phyloP scores from a whole-genome alignment of 768 basidiomycete species.

The Boletus pseudopeckii region DNA sequence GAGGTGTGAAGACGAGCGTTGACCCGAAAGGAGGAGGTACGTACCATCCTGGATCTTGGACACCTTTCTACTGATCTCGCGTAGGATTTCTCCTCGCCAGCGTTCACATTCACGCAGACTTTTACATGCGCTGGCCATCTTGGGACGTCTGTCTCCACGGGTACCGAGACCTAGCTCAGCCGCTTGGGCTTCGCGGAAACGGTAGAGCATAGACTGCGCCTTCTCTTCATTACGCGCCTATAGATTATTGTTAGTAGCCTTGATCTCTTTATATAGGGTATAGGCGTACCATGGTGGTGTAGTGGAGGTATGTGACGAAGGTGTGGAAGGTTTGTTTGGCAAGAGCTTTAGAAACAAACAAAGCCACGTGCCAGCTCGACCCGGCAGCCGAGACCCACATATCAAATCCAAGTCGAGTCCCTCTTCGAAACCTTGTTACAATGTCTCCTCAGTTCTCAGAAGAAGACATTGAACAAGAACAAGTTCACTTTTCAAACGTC shows the following conservation, averaged over 20 bases:
- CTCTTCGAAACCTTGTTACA: neutral
- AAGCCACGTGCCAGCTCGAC: slow-evolving; percentile 16
- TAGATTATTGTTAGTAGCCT: neutral
- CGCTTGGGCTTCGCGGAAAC: slow-evolving; percentile 95
- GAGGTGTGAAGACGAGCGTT: neutral
- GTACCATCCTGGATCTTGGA: slow-evolving; percentile 95
- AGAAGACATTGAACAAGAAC: slow-evolving; percentile 50
- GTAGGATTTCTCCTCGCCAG: slow-evolving; percentile 92
- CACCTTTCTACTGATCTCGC: slow-evolving; percentile 94
- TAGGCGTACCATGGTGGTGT: slow-evolving; percentile 16
- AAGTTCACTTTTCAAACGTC: slow-evolving; percentile 71
- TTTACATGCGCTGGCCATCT: slow-evolving; percentile 90
- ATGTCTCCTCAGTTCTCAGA: slow-evolving; percentile 31
- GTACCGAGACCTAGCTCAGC: slow-evolving; percentile 91
- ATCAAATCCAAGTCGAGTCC: no score
- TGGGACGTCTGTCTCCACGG: slow-evolving; percentile 78
- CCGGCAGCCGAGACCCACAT: neutral
- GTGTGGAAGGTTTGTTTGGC: slow-evolving; percentile 20
- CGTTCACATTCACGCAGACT: slow-evolving; percentile 90
- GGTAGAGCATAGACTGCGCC: slow-evolving; percentile 91
- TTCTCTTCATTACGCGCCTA: slow-evolving; percentile 99
- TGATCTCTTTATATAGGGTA: no score
- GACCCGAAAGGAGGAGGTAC: slow-evolving; percentile 25
- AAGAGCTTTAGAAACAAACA: slow-evolving; percentile 27
- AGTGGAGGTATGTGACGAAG: neutral